Conservation (phyloP, 1,139 yeast species). For the Casaregolazyma suthepensis region DNA sequence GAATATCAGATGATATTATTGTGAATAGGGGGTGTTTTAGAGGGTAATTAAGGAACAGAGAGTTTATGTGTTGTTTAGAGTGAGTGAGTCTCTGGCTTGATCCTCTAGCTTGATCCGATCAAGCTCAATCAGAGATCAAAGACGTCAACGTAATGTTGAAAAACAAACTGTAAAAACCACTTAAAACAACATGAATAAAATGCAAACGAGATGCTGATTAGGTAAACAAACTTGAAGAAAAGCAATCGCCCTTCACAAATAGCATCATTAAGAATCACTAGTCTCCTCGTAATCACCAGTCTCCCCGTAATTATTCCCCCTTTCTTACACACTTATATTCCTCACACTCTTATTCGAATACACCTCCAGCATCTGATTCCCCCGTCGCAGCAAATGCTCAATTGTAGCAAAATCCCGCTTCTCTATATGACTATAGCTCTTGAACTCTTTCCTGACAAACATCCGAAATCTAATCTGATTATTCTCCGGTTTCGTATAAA, state of each 20-base stretch:
- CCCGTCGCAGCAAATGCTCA: conserved; percentile 77
- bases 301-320: no score
- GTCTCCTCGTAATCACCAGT: no score
- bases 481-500: conserved; percentile 31
- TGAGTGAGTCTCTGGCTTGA: no score
- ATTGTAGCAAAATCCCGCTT: conserved; percentile 81
- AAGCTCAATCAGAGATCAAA: no score
- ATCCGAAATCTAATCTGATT: conserved; percentile 25
- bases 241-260: no score
- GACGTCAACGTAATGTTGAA: no score
- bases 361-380: conserved; percentile 66
- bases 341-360: conserved; percentile 43
- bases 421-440: conserved; percentile 50
- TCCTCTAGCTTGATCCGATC: no score
- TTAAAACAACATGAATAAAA: no score
- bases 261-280: no score
- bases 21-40: neutral
- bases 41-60: neutral
- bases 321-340: conserved; percentile 15
- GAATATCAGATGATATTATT: neutral
- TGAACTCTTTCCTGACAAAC: conserved; percentile 55
- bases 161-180: no score
- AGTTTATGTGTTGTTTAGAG: neutral
- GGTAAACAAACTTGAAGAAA: no score
- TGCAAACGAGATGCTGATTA: no score